A percentile compares a stretch with the other conserved stretches of the same genome.
Evolutionary conservation across 2,329 filamentous ascomycete species (phyloP).

Genomic region (Phialophora expanda): DNA sequence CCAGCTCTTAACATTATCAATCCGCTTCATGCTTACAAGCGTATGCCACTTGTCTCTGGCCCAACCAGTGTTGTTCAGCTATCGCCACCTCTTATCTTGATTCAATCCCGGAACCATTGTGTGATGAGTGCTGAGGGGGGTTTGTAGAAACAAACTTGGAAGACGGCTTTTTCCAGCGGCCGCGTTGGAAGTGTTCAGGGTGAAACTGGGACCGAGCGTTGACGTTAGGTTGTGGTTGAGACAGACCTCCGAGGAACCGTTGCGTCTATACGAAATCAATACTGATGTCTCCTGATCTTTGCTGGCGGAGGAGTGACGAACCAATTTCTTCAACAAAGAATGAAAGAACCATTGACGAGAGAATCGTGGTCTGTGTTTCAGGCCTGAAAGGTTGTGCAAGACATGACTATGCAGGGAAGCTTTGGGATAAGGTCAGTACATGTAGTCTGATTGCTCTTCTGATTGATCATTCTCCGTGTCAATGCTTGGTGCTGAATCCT

Average conservation of each 20-base stretch:
- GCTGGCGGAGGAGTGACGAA: background rate
- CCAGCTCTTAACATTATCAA: background rate
- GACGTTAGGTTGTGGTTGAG: background rate
- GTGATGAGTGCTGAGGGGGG: background rate
- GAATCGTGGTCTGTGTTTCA: background rate
- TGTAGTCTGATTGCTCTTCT: background rate
- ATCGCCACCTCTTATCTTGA: background rate
- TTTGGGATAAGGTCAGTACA: background rate
- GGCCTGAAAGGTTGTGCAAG: background rate
- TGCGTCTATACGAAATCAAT: background rate
- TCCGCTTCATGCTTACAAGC: background rate
- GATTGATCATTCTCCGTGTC: background rate
- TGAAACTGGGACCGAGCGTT: background rate
- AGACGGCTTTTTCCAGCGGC: background rate
- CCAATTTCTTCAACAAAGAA: background rate
- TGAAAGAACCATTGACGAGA: background rate
- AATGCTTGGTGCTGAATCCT: background rate
- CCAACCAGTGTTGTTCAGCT: background rate
- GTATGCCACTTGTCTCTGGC: background rate
- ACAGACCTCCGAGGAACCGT: background rate
- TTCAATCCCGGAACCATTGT: background rate
- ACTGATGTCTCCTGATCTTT: background rate
- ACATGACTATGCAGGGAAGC: background rate
- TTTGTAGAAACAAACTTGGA: background rate
- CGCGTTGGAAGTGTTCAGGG: background rate